Conservation (phyloP, 768 basidiomycete species). For the Boletus vinaceobasis region DNA sequence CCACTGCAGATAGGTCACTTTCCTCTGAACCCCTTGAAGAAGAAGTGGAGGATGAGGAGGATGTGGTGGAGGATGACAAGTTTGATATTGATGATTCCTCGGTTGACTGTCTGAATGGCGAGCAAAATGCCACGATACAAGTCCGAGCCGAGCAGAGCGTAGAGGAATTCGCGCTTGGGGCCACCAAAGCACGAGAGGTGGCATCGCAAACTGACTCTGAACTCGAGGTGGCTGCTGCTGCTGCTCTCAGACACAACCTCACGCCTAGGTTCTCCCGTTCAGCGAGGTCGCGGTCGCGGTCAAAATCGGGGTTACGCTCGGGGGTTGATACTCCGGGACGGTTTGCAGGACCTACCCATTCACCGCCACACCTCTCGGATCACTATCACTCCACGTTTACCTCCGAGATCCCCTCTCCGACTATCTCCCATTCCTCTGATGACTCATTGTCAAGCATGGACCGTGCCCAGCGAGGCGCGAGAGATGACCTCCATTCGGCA, state of each 20-base stretch:
- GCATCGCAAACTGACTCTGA: conserved; percentile 28
- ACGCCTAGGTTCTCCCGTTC: conserved; percentile 27
- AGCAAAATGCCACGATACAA: background rate
- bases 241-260: conserved; percentile 31
- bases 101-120: conserved; percentile 40
- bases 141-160: conserved; percentile 15
- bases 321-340: conserved; percentile 65
- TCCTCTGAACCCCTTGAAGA: conserved; percentile 31
- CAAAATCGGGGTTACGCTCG: conserved; percentile 42
- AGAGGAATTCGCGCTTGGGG: conserved; percentile 13
- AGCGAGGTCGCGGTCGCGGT: conserved; percentile 32
- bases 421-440: conserved; percentile 39
- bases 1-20: conserved; percentile 9
- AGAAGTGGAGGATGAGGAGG: conserved; percentile 41
- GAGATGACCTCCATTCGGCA: conserved; percentile 50
- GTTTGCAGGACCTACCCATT: conserved; percentile 50
- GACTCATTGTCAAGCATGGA: conserved; percentile 34
- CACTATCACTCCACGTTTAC: conserved; percentile 31
- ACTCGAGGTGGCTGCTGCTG: conserved; percentile 31
- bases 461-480: conserved; percentile 42
- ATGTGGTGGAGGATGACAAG: conserved; percentile 62
- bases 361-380: conserved; percentile 36
- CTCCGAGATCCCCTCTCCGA: conserved; percentile 30
- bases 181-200: conserved; percentile 30
- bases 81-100: conserved; percentile 95